These are phyloP conservation scores for Fusarium vanettenii DNA, from an alignment of 2,329 filamentous ascomycete species.

Conservation along the genomic window DNA sequence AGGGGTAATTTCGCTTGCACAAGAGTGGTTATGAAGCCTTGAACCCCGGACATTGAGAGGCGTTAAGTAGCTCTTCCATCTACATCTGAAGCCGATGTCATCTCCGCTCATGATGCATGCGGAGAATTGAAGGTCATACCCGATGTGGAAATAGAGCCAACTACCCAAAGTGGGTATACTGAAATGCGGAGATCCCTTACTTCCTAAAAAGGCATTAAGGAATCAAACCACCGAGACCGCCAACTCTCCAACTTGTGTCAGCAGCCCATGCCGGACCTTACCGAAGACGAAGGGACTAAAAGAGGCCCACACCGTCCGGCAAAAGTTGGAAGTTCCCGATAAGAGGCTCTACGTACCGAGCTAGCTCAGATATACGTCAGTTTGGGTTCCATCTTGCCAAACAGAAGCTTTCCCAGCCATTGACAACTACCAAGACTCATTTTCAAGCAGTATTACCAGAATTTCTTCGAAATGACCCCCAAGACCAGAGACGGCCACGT, in stretches of 20 bases:
- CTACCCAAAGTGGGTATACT: neutral
- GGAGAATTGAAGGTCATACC: neutral
- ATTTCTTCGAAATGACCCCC: neutral
- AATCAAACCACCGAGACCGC: neutral
- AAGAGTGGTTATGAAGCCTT: neutral
- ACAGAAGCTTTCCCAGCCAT: neutral
- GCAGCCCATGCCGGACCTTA: neutral
- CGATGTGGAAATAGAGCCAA: neutral
- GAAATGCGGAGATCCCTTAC: neutral
- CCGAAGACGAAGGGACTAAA: neutral
- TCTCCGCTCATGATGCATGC: neutral
- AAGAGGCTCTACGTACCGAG: neutral
- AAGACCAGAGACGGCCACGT: slow-evolving; percentile 20
- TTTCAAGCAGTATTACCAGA: neutral
- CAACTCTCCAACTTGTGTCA: neutral
- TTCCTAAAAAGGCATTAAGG: neutral
- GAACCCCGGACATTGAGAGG: neutral
- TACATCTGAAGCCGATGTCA: neutral
- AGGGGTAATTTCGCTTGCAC: neutral
- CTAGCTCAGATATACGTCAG: slow-evolving; percentile 1
- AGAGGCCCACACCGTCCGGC: neutral
- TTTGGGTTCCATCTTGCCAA: neutral
- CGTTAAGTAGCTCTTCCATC: neutral
- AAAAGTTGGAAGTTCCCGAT: neutral
- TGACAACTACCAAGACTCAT: neutral